phyloP scores from a whole-genome alignment of 2,329 filamentous ascomycete genomes.

The Microthyrium microscopicum region DNA sequence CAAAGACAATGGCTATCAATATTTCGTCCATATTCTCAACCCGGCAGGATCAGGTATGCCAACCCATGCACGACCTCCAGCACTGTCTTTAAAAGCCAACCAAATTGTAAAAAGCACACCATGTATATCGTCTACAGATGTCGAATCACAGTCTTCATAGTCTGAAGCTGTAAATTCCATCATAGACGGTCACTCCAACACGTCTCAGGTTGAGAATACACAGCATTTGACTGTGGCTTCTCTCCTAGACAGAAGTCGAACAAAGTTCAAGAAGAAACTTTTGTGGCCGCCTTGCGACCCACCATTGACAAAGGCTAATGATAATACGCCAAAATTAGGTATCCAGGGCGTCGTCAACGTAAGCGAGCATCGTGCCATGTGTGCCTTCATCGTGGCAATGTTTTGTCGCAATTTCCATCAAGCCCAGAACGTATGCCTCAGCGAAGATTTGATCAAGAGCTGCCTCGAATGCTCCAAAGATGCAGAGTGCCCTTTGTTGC shows the following conservation, averaged over 20 bases:
- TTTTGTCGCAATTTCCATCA: conserved; percentile 91
- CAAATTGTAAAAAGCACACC: no score
- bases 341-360: conserved; percentile 71
- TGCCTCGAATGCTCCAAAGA: conserved; percentile 74
- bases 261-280: no score
- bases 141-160: no score
- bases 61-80: no score
- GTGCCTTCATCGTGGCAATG: conserved; percentile 91
- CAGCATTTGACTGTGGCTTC: no score
- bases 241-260: no score
- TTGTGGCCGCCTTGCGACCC: no score
- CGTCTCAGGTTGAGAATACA: no score
- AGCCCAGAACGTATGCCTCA: conserved; percentile 80
- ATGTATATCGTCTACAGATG: no score
- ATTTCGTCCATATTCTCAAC: conserved; percentile 86
- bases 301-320: background rate
- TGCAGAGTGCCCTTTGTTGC: conserved; percentile 68
- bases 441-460: conserved; percentile 75
- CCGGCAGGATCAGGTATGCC: conserved; percentile 47
- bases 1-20: conserved; percentile 93
- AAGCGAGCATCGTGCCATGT: conserved; percentile 96
- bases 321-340: conserved; percentile 10
- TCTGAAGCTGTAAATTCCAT: no score
- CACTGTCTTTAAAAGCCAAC: no score
- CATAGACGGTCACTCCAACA: no score